Evolutionary conservation across 2,329 filamentous ascomycete genomes (phyloP).

Genomic region (Aspergillus pseudonomiae): DNA sequence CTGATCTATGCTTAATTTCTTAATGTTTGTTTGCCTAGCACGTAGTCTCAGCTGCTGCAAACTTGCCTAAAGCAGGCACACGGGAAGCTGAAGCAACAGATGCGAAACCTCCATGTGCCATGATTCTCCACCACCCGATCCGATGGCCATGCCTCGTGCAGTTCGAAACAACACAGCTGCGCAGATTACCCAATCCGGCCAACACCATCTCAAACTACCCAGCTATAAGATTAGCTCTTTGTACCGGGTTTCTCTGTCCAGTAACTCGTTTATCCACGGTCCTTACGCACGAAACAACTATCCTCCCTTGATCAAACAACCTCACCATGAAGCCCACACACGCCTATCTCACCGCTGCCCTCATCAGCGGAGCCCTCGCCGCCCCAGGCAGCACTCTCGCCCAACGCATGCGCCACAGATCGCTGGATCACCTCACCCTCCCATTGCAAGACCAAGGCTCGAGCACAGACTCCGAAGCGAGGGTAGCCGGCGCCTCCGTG

Average conservation of each 20-base stretch:
- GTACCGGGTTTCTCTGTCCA: background rate
- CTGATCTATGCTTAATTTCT: background rate
- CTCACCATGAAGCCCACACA: slow-evolving; percentile 32
- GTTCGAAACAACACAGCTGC: background rate
- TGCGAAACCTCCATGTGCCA: background rate
- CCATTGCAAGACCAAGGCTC: slow-evolving; percentile 23
- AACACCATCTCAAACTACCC: background rate
- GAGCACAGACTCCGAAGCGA: slow-evolving; percentile 12
- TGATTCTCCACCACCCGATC: background rate
- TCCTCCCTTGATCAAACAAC: background rate
- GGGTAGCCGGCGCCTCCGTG: slow-evolving; percentile 40
- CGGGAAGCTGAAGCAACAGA: background rate
- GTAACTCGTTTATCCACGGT: background rate
- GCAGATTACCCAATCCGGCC: background rate
- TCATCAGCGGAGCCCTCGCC: slow-evolving; percentile 30
- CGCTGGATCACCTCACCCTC: slow-evolving; percentile 28
- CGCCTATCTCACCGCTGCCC: slow-evolving; percentile 24
- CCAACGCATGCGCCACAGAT: slow-evolving; percentile 26
- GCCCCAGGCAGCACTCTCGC: slow-evolving; percentile 32
- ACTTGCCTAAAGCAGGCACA: background rate
- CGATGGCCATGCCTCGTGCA: background rate
- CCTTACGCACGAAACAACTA: background rate
- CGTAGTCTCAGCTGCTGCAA: background rate
- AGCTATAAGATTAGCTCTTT: background rate
- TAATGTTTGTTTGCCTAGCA: background rate